Percentiles rank a stretch among this genome's conserved stretches.
phyloP scores from a whole-genome alignment of 192 early-diverging fungal genomes.

The Rhizophagus prolifer region DNA sequence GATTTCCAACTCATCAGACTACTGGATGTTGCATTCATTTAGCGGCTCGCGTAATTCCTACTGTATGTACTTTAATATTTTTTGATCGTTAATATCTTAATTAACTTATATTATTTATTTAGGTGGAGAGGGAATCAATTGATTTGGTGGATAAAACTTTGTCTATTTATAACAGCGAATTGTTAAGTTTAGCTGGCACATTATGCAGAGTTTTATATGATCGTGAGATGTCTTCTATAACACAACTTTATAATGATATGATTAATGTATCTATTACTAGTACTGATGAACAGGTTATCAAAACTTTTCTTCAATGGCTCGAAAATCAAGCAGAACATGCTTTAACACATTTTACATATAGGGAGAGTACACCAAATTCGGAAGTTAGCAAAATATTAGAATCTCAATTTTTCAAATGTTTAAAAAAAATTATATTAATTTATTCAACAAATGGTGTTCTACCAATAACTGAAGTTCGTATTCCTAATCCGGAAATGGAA shows the following conservation, averaged over 20 bases:
- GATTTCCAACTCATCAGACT: conserved; percentile 89
- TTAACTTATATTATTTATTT: neutral
- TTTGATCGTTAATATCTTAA: too few relatives aligned
- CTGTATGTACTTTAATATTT: conserved; percentile 40
- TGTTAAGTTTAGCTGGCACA: conserved; percentile 70
- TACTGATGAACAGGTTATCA: too few relatives aligned
- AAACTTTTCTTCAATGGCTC: neutral
- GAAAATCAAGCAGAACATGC: conserved; percentile 66
- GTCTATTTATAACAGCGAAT: conserved; percentile 77
- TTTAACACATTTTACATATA: conserved; percentile 64
- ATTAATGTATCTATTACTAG: too few relatives aligned
- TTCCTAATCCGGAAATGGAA: conserved; percentile 58
- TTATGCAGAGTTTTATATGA: conserved; percentile 75
- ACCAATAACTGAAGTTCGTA: conserved; percentile 48
- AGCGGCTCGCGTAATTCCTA: conserved; percentile 83
- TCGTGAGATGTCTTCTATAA: too few relatives aligned
- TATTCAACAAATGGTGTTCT: conserved; percentile 69
- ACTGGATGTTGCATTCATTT: conserved; percentile 82
- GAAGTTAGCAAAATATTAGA: conserved; percentile 62
- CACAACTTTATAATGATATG: too few relatives aligned
- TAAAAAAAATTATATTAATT: conserved; percentile 51
- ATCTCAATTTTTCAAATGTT: conserved; percentile 57
- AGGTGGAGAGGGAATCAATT: conserved; percentile 79
- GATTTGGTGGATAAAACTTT: conserved; percentile 86
- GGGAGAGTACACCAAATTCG: conserved; percentile 68